These are phyloP conservation scores for Colletotrichum gloeosporioides DNA, from an alignment of 2,329 filamentous ascomycete genomes.

Conservation along the genomic window DNA sequence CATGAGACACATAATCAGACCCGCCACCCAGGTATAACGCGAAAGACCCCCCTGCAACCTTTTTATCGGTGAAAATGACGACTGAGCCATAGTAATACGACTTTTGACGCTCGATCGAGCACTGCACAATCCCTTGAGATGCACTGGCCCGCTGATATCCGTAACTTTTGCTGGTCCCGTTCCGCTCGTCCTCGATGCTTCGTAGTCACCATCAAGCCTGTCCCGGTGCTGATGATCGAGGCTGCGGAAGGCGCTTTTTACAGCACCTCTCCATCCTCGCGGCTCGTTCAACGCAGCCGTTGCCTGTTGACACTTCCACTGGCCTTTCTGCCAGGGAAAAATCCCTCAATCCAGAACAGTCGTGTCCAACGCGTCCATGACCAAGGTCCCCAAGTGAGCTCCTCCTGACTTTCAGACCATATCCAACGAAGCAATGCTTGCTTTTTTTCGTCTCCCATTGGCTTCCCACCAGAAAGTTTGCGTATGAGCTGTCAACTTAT, in stretches of 20 bases:
- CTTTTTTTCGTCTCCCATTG: not conserved
- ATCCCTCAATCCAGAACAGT: conserved; percentile 12
- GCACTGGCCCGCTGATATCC: not conserved
- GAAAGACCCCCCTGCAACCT: not conserved
- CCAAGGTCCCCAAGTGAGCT: not conserved
- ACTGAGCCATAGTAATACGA: not conserved
- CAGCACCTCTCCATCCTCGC: not conserved
- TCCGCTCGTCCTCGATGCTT: not conserved
- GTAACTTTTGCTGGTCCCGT: not conserved
- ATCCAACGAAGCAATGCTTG: conserved; percentile 16
- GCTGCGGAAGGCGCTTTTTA: not conserved
- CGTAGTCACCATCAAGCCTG: not conserved
- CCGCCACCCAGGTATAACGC: conserved; percentile 9
- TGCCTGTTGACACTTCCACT: not conserved
- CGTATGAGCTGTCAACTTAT: not conserved
- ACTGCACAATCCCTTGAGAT: not conserved
- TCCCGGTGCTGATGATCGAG: not conserved
- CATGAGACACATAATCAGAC: conserved; percentile 18
- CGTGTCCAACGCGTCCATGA: conserved; percentile 11
- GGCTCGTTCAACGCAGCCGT: not conserved
- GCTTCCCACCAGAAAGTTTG: too few relatives aligned
- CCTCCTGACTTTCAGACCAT: not conserved
- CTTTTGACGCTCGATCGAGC: not conserved
- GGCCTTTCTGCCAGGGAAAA: not conserved
- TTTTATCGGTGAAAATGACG: not conserved